phyloP scores from a whole-genome alignment of 2,329 filamentous ascomycete genomes.

The Atkinsonella hypoxylon region DNA sequence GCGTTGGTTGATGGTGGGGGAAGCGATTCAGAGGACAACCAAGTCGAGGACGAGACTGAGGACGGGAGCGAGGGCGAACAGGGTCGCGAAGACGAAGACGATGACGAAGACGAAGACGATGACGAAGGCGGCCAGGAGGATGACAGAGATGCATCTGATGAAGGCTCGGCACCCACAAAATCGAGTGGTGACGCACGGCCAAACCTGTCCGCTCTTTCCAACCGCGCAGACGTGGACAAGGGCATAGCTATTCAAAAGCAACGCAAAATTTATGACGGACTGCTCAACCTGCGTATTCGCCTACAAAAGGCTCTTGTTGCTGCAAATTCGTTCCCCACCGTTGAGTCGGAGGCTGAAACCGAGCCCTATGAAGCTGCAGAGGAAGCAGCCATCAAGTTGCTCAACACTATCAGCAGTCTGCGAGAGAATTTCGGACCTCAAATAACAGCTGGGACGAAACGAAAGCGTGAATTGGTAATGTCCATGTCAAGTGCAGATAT shows the following conservation, averaged over 20 bases:
- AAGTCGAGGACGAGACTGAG: conserved; percentile 17
- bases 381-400: conserved; percentile 71
- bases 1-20: conserved; percentile 19
- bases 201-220: conserved; percentile 18
- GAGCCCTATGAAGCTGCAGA: conserved; percentile 66
- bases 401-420: conserved; percentile 66
- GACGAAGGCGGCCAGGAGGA: conserved; percentile 23
- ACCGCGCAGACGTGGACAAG: conserved; percentile 58
- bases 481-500: conserved; percentile 52
- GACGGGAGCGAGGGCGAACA: too few relatives aligned
- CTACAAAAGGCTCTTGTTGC: conserved; percentile 83
- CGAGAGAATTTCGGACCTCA: conserved; percentile 46
- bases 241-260: conserved; percentile 79
- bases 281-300: conserved; percentile 83
- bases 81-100: conserved; percentile 19
- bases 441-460: conserved; percentile 45
- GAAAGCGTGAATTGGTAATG: conserved; percentile 40
- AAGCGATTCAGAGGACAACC: conserved; percentile 22
- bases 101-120: conserved; percentile 24
- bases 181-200: conserved; percentile 21
- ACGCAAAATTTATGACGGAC: conserved; percentile 71
- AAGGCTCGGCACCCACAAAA: conserved; percentile 12
- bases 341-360: conserved; percentile 28
- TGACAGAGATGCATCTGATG: conserved; percentile 21
- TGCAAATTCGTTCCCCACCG: conserved; percentile 56